Percentiles rank a stretch among this genome's conserved stretches.
Conservation (phyloP, 73 alveolate species). For the Paramecium primaurelia region DNA sequence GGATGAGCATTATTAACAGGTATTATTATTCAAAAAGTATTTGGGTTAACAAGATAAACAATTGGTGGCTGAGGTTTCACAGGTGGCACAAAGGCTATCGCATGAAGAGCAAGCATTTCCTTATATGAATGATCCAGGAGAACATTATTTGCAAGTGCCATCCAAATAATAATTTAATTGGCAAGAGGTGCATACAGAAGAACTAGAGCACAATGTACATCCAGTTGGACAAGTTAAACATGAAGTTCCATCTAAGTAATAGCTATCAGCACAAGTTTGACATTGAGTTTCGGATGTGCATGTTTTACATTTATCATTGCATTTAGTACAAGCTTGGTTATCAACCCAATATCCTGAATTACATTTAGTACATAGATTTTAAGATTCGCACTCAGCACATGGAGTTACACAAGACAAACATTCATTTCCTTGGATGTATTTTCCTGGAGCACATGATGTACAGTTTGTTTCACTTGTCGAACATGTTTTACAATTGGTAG, state of each 20-base stretch:
- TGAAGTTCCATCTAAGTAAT: neutral
- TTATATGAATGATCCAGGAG: neutral
- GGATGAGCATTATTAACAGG: neutral
- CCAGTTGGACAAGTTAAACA: conserved; percentile 41
- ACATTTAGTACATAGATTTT: neutral
- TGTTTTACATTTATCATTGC: neutral
- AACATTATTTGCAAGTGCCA: neutral
- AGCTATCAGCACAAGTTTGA: neutral
- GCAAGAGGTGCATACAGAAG: neutral
- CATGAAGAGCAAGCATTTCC: neutral
- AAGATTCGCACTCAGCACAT: neutral
- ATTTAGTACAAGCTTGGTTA: neutral
- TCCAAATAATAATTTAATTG: neutral
- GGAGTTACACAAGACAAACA: neutral
- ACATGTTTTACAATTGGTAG: neutral
- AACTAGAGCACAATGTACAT: neutral
- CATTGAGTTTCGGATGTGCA: neutral
- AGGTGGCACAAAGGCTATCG: conserved; percentile 9
- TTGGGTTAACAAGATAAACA: conserved; percentile 1
- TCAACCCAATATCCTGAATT: neutral
- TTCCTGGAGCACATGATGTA: conserved; percentile 3
- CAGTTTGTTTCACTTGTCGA: neutral
- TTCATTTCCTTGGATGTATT: neutral
- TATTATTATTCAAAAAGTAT: neutral
- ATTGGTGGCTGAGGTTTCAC: conserved; percentile 39